Evolutionary conservation across 2,329 filamentous ascomycete genomes (phyloP), one percentile per base, ranked within the genome.

Genomic region (Fonsecaea erecta): DNA sequence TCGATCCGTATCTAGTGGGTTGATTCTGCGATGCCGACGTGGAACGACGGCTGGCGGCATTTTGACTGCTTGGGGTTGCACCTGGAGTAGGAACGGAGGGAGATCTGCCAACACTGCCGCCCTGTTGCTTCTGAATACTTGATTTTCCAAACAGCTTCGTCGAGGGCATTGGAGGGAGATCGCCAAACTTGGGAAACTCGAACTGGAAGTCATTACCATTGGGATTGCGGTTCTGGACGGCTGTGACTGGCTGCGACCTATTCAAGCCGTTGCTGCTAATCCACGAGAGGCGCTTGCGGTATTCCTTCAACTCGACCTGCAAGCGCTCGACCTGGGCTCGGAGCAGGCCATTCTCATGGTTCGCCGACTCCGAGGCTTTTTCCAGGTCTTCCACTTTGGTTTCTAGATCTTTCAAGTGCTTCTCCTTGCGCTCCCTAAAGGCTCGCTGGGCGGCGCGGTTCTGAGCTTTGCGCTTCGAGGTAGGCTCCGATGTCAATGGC

Each of bases 401-500:
- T 71, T 83, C 81, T 37, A 83, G 70, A 65, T 83, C 81, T 68
- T 80, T 81, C 37, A 82, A 67, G 62, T 82, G 93, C 80, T 91
- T 94, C 78, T 97, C 93, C 79, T 97, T 97, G 68, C 93, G 90
- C 77, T 97, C 93, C 61, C 93, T 88, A 84, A 97, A 97, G 6
- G 93, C 93, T 64, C 93, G 87, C 78, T 97, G 93, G 3, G 93
- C 93, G 11, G 93, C 93, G 71, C 93, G 87, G 72, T 97, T 97
- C 75, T 97, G 93, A 9, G 95, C 95, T 81, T 99, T 99, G 73
- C 80, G 79, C 73, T 82, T 82, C 79, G 93, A 95, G 72, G 91
- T 98, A 26, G 95, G 95, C 78, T 98, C 95, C 24, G 92, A 96
- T 54, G 92, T 98, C 73, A 98, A 83, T 21, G 94, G 95, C 83